A percentile compares a stretch with the other conserved stretches of the same genome.
Evolutionary conservation across 2,329 filamentous ascomycete genomes (phyloP).

Genomic region (Xylaria sp.): DNA sequence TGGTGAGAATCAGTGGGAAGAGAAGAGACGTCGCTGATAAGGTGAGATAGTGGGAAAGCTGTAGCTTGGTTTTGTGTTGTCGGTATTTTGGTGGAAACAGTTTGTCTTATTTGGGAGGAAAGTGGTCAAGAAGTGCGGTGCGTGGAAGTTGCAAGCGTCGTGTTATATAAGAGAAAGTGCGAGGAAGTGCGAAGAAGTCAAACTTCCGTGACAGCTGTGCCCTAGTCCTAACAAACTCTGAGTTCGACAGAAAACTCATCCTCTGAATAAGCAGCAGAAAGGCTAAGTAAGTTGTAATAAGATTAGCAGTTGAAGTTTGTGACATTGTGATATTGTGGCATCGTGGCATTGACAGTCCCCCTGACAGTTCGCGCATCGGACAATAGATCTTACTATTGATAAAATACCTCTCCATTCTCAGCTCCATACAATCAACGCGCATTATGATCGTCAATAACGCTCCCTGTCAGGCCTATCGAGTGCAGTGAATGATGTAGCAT

Average conservation of each 20-base stretch:
- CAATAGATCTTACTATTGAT: background rate
- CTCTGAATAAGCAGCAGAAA: background rate
- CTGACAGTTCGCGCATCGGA: background rate
- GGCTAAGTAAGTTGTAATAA: background rate
- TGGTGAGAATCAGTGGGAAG: background rate
- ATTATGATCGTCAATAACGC: background rate
- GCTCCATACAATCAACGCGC: background rate
- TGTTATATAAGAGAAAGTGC: slow-evolving; percentile 2
- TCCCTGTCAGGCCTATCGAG: background rate
- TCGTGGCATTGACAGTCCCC: background rate
- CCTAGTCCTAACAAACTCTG: too few species aligned
- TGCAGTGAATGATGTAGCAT: background rate
- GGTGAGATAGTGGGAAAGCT: background rate
- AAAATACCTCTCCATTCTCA: background rate
- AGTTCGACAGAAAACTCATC: background rate
- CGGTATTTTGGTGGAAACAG: background rate
- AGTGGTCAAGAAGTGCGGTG: slow-evolving; percentile 3
- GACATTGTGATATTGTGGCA: too few species aligned
- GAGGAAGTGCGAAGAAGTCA: background rate
- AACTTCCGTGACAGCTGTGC: background rate
- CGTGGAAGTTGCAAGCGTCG: slow-evolving; percentile 32
- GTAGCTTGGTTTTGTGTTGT: background rate
- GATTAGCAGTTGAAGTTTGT: background rate
- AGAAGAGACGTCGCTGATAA: background rate
- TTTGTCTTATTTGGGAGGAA: background rate